Conservation (phyloP, 495 filamentous ascomycete genomes). For the Terfezia claveryi region DNA sequence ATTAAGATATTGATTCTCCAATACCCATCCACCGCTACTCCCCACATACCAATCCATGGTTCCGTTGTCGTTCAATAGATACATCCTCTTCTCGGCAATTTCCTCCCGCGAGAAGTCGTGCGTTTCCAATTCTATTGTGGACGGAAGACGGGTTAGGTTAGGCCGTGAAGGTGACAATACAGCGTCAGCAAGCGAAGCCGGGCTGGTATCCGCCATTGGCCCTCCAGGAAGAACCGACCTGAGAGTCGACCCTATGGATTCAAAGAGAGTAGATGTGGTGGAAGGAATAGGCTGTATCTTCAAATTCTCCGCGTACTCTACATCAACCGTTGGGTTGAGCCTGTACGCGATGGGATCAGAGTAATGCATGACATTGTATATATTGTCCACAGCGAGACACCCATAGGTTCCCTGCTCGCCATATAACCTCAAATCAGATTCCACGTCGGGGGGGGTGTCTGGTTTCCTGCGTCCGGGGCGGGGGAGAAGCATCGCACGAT, state of each 20-base stretch:
- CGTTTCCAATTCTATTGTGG: conserved; percentile 80
- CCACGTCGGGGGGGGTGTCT: conserved; percentile 16
- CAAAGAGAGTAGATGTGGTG: conserved; percentile 40
- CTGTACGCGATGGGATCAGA: conserved; percentile 67
- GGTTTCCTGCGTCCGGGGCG: conserved; percentile 55
- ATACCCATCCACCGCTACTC: conserved; percentile 50
- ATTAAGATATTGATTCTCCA: conserved; percentile 89
- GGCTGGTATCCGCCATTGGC: background rate
- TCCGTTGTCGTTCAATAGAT: conserved; percentile 79
- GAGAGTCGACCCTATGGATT: conserved; percentile 43
- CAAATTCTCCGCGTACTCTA: conserved; percentile 49
- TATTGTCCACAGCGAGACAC: conserved; percentile 80
- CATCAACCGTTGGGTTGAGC: conserved; percentile 74
- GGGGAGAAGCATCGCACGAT: conserved; percentile 60
- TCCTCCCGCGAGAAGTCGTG: conserved; percentile 89
- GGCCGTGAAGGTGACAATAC: conserved; percentile 20
- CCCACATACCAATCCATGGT: conserved; percentile 71
- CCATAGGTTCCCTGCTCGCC: conserved; percentile 55
- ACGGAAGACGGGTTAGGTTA: conserved; percentile 44
- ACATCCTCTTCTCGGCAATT: conserved; percentile 71
- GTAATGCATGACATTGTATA: conserved; percentile 75
- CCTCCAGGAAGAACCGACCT: conserved; percentile 25
- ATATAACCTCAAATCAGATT: conserved; percentile 25
- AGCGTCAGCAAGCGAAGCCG: conserved; percentile 6
- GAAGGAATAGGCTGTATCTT: conserved; percentile 60